Evolutionary conservation across 2,329 filamentous ascomycete genomes (phyloP).

Genomic region (Blumeriella jaapii): DNA sequence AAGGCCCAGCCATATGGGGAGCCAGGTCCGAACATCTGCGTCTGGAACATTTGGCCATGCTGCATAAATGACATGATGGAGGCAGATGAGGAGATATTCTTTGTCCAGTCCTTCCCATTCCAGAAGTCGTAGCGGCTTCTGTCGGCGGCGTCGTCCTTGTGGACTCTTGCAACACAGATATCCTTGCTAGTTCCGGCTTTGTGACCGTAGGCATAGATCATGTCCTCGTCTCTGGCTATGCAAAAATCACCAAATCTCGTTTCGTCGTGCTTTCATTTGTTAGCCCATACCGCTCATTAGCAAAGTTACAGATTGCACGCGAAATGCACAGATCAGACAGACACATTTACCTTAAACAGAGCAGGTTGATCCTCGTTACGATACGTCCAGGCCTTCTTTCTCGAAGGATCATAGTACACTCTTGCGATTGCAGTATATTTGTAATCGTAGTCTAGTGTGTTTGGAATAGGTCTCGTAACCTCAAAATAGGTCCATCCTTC

Average conservation of each 20-base stretch:
- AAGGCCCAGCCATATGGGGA: conserved; percentile 11
- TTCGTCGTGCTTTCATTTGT: not conserved
- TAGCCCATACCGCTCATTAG: no score
- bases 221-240: not conserved
- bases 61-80: conserved; percentile 10
- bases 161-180: conserved; percentile 11
- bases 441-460: not conserved
- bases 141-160: not conserved
- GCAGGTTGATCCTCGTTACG: no score
- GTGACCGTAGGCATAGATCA: conserved; percentile 6
- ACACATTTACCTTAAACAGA: no score
- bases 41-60: conserved; percentile 17
- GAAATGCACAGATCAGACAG: not conserved
- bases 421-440: not conserved
- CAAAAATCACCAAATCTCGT: not conserved
- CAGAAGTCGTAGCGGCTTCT: conserved; percentile 9
- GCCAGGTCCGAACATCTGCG: conserved; percentile 12
- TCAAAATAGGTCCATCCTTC: conserved; percentile 7
- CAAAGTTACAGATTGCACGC: not conserved
- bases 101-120: conserved; percentile 8
- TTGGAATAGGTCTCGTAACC: not conserved
- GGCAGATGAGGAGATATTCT: conserved; percentile 1
- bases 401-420: not conserved
- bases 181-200: conserved; percentile 8
- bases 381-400: no score